A percentile compares a stretch with the other conserved stretches of the same genome.
These are phyloP conservation scores for Ceratobasidium sp. DNA, from an alignment of 1,284 basidiomycete genomes.

Conservation along the genomic window DNA sequence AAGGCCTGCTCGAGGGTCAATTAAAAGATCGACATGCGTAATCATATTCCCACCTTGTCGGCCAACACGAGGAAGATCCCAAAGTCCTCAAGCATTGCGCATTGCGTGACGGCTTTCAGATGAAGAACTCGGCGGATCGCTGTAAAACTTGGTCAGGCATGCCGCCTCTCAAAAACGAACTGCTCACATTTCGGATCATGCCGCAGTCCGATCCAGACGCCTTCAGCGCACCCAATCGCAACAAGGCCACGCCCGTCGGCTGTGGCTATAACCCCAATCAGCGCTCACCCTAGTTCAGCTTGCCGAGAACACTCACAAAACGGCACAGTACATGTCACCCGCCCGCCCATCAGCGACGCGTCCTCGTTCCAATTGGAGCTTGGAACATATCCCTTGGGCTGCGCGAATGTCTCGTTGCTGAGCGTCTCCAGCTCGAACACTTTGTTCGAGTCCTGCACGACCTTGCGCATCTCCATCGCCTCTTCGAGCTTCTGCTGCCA, in stretches of 20 bases:
- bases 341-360: slow-evolving; percentile 78
- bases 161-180: neutral
- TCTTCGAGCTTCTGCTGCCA: slow-evolving; percentile 93
- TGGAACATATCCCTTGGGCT: slow-evolving; percentile 64
- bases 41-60: slow-evolving; percentile 71
- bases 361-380: slow-evolving; percentile 73
- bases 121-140: slow-evolving; percentile 91
- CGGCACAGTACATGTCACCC: slow-evolving; percentile 92
- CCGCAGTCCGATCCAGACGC: slow-evolving; percentile 95
- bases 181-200: slow-evolving; percentile 82
- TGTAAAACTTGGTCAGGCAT: slow-evolving; percentile 51
- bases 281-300: neutral
- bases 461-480: slow-evolving; percentile 83
- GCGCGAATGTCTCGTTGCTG: slow-evolving; percentile 84
- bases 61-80: slow-evolving; percentile 95
- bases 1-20: slow-evolving; percentile 61
- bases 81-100: slow-evolving; percentile 94
- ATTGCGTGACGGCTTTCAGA: slow-evolving; percentile 90
- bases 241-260: slow-evolving; percentile 85
- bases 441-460: slow-evolving; percentile 91
- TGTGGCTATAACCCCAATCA: slow-evolving; percentile 64
- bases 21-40: neutral
- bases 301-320: slow-evolving; percentile 71
- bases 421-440: slow-evolving; percentile 88
- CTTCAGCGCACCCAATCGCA: slow-evolving; percentile 93